Evolutionary conservation across 176 grass and related monocot genomes (phyloP).

Genomic region (Bonia amplexicaulis): DNA sequence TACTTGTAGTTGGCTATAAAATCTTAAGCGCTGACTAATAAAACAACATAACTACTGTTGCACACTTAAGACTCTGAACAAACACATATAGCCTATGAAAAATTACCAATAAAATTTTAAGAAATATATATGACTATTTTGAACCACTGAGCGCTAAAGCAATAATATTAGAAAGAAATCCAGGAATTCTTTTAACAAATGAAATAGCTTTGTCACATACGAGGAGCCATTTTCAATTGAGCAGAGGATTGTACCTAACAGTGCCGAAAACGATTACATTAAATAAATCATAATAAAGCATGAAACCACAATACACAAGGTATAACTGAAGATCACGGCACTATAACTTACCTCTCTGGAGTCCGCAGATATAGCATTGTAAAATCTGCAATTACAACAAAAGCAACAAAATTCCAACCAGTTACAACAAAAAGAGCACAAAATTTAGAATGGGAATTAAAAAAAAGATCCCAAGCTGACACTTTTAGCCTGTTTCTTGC

Average conservation of each 20-base stretch:
- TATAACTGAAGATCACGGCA: background rate
- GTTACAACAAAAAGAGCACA: background rate
- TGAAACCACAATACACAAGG: background rate
- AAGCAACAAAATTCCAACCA: background rate
- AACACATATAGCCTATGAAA: background rate
- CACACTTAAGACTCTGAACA: background rate
- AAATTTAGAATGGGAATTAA: background rate
- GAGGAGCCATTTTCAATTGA: background rate
- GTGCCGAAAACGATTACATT: background rate
- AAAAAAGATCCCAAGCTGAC: background rate
- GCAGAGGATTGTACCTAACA: background rate
- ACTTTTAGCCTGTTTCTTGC: no score
- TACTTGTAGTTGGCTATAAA: background rate
- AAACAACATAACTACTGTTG: background rate
- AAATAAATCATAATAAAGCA: background rate
- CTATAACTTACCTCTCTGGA: conserved; percentile 47
- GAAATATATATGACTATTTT: background rate
- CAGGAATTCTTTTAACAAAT: background rate
- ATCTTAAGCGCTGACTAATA: background rate
- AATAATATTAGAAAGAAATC: background rate
- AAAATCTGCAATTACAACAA: conserved; percentile 47
- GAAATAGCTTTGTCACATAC: background rate
- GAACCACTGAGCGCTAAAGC: background rate
- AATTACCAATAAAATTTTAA: background rate
- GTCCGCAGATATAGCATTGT: conserved; percentile 56